Evolutionary conservation across 1,284 basidiomycete genomes (phyloP).

Genomic region (Ganoderma leucocontextum): DNA sequence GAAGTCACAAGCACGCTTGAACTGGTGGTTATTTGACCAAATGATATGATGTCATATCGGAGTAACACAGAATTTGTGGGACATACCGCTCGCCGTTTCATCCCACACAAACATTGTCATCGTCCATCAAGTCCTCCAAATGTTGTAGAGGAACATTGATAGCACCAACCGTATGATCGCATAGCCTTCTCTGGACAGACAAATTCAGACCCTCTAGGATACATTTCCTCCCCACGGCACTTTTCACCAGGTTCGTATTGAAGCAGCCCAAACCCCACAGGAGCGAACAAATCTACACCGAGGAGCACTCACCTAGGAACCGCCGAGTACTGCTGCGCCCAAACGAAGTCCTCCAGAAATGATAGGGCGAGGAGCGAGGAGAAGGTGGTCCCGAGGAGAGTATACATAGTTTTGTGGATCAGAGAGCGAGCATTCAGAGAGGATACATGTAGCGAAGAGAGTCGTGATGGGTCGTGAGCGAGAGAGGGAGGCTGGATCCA

Average conservation of each 20-base stretch:
- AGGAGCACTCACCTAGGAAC: conserved; percentile 37
- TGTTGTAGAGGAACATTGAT: neutral
- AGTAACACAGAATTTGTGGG: neutral
- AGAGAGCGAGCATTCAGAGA: conserved; percentile 23
- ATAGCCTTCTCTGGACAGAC: neutral
- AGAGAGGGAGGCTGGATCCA: conserved; percentile 23
- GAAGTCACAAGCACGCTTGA: neutral
- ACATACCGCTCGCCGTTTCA: neutral
- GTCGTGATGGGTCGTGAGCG: conserved; percentile 35
- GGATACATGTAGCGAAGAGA: conserved; percentile 29
- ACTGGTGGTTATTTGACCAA: neutral
- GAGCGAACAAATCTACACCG: conserved; percentile 4
- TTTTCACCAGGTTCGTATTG: neutral
- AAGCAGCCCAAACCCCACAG: neutral
- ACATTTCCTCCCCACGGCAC: neutral
- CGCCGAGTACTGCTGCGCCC: conserved; percentile 35
- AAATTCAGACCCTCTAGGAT: neutral
- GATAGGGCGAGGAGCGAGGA: conserved; percentile 28
- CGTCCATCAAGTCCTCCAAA: neutral
- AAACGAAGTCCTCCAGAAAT: conserved; percentile 25
- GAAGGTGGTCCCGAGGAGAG: conserved; percentile 21
- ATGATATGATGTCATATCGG: conserved; percentile 3
- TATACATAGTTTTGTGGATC: conserved; percentile 27
- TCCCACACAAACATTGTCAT: neutral
- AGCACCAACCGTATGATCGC: neutral